These are phyloP conservation scores for Coemansia sp. DNA, from an alignment of 192 early-diverging fungal genomes.

Conservation along the genomic window DNA sequence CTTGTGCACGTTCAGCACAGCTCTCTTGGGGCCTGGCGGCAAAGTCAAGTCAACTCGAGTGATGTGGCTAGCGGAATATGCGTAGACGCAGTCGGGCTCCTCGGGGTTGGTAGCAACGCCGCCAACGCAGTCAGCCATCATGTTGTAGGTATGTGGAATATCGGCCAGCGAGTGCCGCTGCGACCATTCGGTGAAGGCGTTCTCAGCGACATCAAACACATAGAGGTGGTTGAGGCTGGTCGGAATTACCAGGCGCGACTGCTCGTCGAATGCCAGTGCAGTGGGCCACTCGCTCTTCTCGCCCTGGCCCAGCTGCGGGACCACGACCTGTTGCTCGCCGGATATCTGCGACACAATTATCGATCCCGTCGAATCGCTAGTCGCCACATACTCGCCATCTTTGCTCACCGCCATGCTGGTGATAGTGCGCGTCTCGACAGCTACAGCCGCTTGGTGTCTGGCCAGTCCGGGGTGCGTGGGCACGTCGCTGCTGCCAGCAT, in stretches of 20 bases:
- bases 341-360: conserved; percentile 79
- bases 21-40: conserved; percentile 58
- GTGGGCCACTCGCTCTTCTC: conserved; percentile 29
- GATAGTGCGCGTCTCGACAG: conserved; percentile 61
- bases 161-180: conserved; percentile 61
- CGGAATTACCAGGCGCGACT: conserved; percentile 35
- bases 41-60: conserved; percentile 72
- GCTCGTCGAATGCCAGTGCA: conserved; percentile 29
- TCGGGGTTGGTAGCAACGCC: conserved; percentile 75
- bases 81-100: conserved; percentile 62
- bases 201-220: conserved; percentile 64
- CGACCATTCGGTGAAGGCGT: conserved; percentile 85
- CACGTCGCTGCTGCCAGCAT: conserved; percentile 55
- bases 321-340: conserved; percentile 52
- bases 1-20: conserved; percentile 62
- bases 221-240: conserved; percentile 81
- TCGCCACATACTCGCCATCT: conserved; percentile 82
- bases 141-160: conserved; percentile 68
- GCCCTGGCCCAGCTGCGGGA: conserved; percentile 22
- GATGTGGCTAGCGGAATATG: conserved; percentile 74
- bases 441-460: conserved; percentile 18
- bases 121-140: conserved; percentile 69
- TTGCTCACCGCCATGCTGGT: conserved; percentile 71
- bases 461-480: conserved; percentile 48
- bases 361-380: conserved; percentile 72